Percentiles rank a stretch among this genome's conserved stretches.
These are phyloP conservation scores for Naegleria lovaniensis DNA, from an alignment of 208 protist species.

Conservation along the genomic window DNA sequence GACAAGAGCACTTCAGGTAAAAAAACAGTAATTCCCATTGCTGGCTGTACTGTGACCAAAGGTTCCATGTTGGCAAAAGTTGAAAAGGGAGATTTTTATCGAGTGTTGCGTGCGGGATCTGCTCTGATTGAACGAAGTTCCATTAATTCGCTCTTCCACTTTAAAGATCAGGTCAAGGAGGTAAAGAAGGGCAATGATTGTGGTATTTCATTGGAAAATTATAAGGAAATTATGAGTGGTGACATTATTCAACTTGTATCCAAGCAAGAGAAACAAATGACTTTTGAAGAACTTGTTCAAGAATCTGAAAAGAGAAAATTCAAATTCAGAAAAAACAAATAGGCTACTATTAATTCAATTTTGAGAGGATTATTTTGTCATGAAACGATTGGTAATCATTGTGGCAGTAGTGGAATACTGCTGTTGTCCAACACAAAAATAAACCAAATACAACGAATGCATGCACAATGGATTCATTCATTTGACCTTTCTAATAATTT, in stretches of 20 bases:
- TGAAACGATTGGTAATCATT: no score
- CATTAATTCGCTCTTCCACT: slow-evolving; percentile 39
- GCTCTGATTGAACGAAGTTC: slow-evolving; percentile 27
- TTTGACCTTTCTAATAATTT: no score
- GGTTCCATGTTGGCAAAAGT: slow-evolving; percentile 35
- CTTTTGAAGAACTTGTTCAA: not conserved
- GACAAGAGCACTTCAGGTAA: slow-evolving; percentile 27
- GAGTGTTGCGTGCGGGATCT: slow-evolving; percentile 31
- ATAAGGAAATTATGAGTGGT: slow-evolving; percentile 30
- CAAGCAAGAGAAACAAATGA: not conserved
- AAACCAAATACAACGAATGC: no score
- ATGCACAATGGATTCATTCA: no score
- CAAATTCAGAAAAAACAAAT: not conserved
- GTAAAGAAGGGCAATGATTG: slow-evolving; percentile 48
- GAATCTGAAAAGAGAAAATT: not conserved
- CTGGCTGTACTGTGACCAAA: slow-evolving; percentile 40
- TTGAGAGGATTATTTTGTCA: not conserved
- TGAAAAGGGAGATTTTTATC: not conserved
- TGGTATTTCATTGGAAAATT: slow-evolving; percentile 45
- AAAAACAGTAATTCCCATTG: slow-evolving; percentile 34
- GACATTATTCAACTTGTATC: slow-evolving; percentile 37
- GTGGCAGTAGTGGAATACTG: no score
- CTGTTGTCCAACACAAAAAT: no score
- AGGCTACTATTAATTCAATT: not conserved
- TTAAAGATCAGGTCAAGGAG: slow-evolving; percentile 51